Evolutionary conservation across 2,329 filamentous ascomycete species (phyloP).

Genomic region (Fusarium oxysporum): DNA sequence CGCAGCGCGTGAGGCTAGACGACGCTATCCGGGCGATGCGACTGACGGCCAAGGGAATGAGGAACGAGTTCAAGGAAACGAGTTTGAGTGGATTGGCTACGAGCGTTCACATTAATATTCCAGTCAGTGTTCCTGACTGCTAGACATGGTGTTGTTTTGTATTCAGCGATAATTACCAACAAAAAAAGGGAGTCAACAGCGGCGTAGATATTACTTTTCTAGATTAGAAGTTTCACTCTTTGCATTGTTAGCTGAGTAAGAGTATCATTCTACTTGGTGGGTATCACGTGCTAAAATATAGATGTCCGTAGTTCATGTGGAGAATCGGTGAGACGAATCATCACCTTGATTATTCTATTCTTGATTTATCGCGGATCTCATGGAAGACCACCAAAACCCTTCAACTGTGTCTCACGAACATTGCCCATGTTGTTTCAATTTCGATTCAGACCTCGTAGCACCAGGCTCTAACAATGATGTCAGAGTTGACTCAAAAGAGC

Average conservation of each 20-base stretch:
- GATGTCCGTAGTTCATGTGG: neutral
- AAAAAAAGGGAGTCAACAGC: conserved; percentile 12
- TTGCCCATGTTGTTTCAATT: conserved; percentile 24
- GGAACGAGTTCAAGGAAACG: conserved; percentile 66
- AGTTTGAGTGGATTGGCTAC: conserved; percentile 63
- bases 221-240: conserved; percentile 6
- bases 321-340: neutral
- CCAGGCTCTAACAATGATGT: neutral
- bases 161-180: conserved; percentile 8
- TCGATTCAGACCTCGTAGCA: neutral
- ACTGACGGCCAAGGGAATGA: conserved; percentile 62
- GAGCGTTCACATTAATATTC: conserved; percentile 62
- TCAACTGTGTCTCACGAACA: neutral
- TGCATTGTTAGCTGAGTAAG: conserved; percentile 1
- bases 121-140: conserved; percentile 64
- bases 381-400: neutral
- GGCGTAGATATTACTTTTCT: conserved; percentile 6
- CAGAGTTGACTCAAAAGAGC: neutral
- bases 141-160: conserved; percentile 37
- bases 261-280: conserved; percentile 4
- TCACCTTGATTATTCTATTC: neutral
- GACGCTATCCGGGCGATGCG: conserved; percentile 64
- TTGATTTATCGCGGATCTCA: neutral
- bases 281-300: conserved; percentile 21
- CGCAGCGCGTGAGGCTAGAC: conserved; percentile 61